phyloP scores from a whole-genome alignment of 208 protist genomes.

The Lotmaria passim region DNA sequence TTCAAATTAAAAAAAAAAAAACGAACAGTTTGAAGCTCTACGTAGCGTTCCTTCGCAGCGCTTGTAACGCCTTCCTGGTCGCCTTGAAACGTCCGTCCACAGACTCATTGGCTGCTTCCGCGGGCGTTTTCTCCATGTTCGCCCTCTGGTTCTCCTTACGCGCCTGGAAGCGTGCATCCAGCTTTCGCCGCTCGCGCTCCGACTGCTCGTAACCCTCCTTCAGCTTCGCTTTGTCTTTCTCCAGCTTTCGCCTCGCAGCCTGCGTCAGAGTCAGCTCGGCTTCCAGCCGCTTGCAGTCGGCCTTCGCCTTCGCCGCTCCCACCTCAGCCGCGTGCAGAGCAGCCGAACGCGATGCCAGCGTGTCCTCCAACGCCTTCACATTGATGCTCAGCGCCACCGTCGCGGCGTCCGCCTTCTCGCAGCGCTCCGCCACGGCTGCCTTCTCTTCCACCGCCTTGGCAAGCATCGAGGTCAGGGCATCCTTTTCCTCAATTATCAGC shows the following conservation, averaged over 20 bases:
- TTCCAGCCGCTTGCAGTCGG: not conserved
- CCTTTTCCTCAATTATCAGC: not conserved
- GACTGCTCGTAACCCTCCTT: slow-evolving; percentile 27
- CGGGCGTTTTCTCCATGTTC: not conserved
- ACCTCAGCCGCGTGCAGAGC: not conserved
- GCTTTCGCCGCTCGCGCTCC: slow-evolving; percentile 28
- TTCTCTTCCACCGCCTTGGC: slow-evolving; percentile 6
- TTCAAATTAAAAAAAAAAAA: not conserved
- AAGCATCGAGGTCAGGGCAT: not conserved
- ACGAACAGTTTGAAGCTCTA: not conserved
- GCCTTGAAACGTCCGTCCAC: slow-evolving; percentile 8
- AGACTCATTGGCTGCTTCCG: not conserved
- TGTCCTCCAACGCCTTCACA: slow-evolving; percentile 8
- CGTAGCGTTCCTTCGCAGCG: slow-evolving; percentile 4
- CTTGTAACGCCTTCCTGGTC: slow-evolving; percentile 23
- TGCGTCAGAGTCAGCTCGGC: not conserved
- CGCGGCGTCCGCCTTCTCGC: slow-evolving; percentile 6
- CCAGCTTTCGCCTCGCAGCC: slow-evolving; percentile 14
- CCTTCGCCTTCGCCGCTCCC: no score
- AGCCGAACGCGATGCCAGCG: not conserved
- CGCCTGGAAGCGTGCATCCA: slow-evolving; percentile 19
- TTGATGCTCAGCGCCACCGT: slow-evolving; percentile 4
- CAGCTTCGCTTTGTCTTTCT: slow-evolving; percentile 41
- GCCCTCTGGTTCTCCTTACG: slow-evolving; percentile 11
- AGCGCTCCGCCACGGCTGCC: slow-evolving; percentile 6